Base-by-base conservation (phyloP, 1,284 basidiomycete species). In the Rhizoctonia solani region DNA sequence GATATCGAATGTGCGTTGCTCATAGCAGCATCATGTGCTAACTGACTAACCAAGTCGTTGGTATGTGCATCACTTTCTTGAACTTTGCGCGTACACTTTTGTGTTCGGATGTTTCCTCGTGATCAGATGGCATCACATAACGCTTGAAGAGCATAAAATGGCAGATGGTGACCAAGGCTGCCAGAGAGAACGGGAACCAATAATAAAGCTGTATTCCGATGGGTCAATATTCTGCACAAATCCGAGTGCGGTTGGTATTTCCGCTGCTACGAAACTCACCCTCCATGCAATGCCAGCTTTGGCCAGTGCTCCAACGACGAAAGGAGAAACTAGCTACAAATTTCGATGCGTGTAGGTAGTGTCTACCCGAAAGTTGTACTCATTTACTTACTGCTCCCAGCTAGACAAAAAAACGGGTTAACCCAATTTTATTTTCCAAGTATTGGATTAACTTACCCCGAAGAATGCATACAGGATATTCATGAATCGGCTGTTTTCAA, bases 401-500 rank as follows among this genome's bases (percentile, higher is more conserved):
- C 56, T 59, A 37, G 4, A 23, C 14, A 14, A 3, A 37, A 14
- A 3, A 47, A 25, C 13, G 6, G 21, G 44, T 46, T 21, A 23
- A 34, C 1, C 4, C 16, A 5, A n/a, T n/a, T n/a, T n/a, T n/a
- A n/a, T n/a, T n/a, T 21, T 4, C 27, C 25, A 30, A 5, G 4
- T 16, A 30, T 16, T 41, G n/a, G 25, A 32, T 13, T 2, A 19
- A 59, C 56, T 23, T 49, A 59, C 56, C 25, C 56, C 56, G 25
- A 59, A 59, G 30, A 59, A 59, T 25, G 56, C 42, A 59, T 59
- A 59, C 19, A 59, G 44, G 19, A 59, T 59, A 44, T 59, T 59
- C 56, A 59, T 59, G 19, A 47, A 59, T n/a, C 30, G 42, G 19
- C 56, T 59, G 19, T 34, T 59, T 34, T 59, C 56, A 19, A 59